Evolutionary conservation across 495 filamentous ascomycete species (phyloP), one percentile per base, ranked within the genome.

Genomic region (Podospora pseudocomata): DNA sequence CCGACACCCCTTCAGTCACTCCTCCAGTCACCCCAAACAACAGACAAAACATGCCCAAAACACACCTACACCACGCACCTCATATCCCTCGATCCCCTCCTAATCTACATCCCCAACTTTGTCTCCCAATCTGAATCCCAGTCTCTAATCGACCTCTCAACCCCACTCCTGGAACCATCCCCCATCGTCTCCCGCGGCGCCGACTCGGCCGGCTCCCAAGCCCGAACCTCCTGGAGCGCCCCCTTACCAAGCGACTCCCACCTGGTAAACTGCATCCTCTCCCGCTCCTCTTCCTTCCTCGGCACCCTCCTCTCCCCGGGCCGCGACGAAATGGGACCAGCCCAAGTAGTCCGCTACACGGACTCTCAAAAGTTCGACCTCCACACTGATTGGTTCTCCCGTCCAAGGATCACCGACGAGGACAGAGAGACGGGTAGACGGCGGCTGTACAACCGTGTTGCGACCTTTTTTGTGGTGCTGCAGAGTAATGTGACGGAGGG

Each of bases 281-380:
- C 64, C 16, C 75, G 81, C 13, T 75, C 80, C 13, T 67, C 72
- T 30, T 53, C 58, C n/a, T 81, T 83, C 69, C 73, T 83, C 66
- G 81, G 81, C 49, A 71, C 75, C 20, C 68, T 78, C 65, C 65
- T 81, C 20, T 68, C 74, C 23, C 69, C 73, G 7, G 69, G 73
- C n/a, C 73, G 75, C 54, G 77, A 81, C 64, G 75, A 79, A 19
- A 80, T 81, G 64, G 80, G 80, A 2, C 72, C 72, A 5, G 75
- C 80, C 56, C 81, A 83, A 67, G 69, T 83, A 26, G 81, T 83
- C 27, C 79, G 75, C 15, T 83, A 83, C 71, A 76, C 77, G 15
- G 70, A 71, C 4, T 78, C 77, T 13, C 76, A 82, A 59, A 78
- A 76, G 28, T 82, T 81, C 72, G 78, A 82, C 60, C 63, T 73